A percentile compares a stretch with the other conserved stretches of the same genome.
These are phyloP conservation scores for Skeletonema marinoi DNA, from an alignment of 108 stramenopile species.

Conservation along the genomic window DNA sequence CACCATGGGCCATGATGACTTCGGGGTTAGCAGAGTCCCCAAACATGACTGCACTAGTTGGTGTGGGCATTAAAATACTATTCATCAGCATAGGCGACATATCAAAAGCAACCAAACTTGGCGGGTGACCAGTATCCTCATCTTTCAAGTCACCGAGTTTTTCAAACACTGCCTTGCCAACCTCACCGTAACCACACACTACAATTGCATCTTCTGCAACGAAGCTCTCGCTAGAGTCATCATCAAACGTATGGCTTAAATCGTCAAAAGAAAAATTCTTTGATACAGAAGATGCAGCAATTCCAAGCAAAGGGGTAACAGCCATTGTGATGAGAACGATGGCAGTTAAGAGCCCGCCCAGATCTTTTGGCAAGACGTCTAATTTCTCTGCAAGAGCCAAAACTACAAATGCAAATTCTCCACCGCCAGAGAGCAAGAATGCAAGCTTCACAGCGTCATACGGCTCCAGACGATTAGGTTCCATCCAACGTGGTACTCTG, in stretches of 20 bases:
- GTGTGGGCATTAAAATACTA: slow-evolving; percentile 34
- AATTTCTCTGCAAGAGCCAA: slow-evolving; percentile 65
- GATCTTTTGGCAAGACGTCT: slow-evolving; percentile 57
- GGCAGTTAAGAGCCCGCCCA: slow-evolving; percentile 62
- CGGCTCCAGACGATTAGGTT: slow-evolving; percentile 54
- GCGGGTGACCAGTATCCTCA: slow-evolving; percentile 4
- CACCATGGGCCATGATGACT: slow-evolving; percentile 56
- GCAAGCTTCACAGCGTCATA: slow-evolving; percentile 60
- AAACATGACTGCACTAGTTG: slow-evolving; percentile 49
- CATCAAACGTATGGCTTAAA: not conserved
- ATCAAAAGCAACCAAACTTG: slow-evolving; percentile 66
- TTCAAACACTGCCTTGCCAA: slow-evolving; percentile 51
- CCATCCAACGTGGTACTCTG: slow-evolving; percentile 57
- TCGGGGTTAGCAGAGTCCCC: slow-evolving; percentile 64
- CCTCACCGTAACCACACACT: slow-evolving; percentile 64
- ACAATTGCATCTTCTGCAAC: slow-evolving; percentile 66
- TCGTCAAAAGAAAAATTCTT: slow-evolving; percentile 24
- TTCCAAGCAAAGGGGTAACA: slow-evolving; percentile 71
- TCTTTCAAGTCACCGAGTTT: slow-evolving; percentile 24
- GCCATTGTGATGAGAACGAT: slow-evolving; percentile 78
- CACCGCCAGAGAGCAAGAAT: slow-evolving; percentile 65
- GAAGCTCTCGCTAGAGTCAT: slow-evolving; percentile 14
- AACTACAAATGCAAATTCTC: slow-evolving; percentile 81
- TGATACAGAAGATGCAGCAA: slow-evolving; percentile 50
- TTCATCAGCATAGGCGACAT: slow-evolving; percentile 47